These are phyloP conservation scores for Thymus quinquecostatus DNA, from an alignment of 257 asterid species.

Conservation along the genomic window DNA sequence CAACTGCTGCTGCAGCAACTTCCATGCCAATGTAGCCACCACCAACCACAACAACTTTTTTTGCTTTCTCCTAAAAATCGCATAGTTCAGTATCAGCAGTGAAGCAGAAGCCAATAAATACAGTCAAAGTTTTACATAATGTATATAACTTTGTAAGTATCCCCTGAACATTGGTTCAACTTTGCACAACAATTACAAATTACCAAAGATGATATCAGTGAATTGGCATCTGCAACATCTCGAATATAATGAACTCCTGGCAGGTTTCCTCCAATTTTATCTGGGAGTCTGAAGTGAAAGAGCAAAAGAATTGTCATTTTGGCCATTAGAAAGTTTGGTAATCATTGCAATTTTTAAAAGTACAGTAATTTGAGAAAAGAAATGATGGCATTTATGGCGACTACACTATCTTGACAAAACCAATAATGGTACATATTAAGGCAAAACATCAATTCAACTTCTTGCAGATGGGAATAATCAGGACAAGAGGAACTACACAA, in stretches of 20 bases:
- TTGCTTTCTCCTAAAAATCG: conserved; percentile 68
- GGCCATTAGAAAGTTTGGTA: background rate
- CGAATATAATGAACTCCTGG: conserved; percentile 93
- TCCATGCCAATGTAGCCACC: conserved; percentile 99
- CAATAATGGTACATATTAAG: background rate
- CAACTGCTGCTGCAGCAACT: conserved; percentile 96
- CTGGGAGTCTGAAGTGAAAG: conserved; percentile 73
- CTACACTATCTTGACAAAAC: background rate
- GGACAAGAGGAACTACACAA: background rate
- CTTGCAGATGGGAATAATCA: conserved; percentile 13
- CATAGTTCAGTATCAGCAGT: background rate
- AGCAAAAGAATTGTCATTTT: conserved; percentile 9
- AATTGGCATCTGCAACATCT: conserved; percentile 94
- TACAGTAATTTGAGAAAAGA: background rate
- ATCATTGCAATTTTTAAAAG: background rate
- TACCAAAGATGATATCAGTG: conserved; percentile 84
- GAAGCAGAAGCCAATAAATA: conserved; percentile 19
- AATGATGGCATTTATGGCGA: background rate
- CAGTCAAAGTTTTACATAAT: background rate
- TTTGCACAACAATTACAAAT: conserved; percentile 22
- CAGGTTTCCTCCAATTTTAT: conserved; percentile 87
- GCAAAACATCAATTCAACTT: conserved; percentile 15
- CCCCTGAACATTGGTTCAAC: conserved; percentile 1
- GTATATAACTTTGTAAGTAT: background rate
- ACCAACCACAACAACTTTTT: conserved; percentile 85